Percentiles rank a stretch among this genome's conserved stretches.
These are phyloP conservation scores for Rhinocladiella similis DNA, from an alignment of 2,329 filamentous ascomycete genomes.

Conservation along the genomic window DNA sequence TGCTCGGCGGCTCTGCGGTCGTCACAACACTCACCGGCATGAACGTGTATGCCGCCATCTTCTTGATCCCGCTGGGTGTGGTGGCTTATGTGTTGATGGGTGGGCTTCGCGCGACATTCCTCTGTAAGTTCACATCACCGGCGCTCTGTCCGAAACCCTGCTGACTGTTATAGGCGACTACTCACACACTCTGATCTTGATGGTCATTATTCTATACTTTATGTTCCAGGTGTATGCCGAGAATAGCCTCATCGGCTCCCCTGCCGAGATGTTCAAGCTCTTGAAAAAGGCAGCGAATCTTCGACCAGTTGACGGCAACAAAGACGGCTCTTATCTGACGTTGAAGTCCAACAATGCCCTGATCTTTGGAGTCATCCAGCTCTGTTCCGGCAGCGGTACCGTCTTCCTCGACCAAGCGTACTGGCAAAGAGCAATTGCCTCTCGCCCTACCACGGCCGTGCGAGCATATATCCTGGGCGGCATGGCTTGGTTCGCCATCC, in stretches of 20 bases:
- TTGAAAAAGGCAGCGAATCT: conserved; percentile 46
- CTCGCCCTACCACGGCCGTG: conserved; percentile 39
- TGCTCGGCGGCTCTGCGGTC: conserved; percentile 15
- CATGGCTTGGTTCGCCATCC: conserved; percentile 51
- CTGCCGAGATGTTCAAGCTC: conserved; percentile 52
- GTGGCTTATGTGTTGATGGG: conserved; percentile 72
- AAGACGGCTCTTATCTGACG: conserved; percentile 56
- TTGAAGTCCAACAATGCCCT: conserved; percentile 51
- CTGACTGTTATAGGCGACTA: conserved; percentile 59
- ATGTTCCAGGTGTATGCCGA: conserved; percentile 60
- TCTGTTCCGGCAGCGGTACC: conserved; percentile 37
- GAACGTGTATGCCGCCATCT: conserved; percentile 75
- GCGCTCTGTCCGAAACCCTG: conserved; percentile 39
- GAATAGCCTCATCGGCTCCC: conserved; percentile 70
- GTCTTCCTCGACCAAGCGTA: conserved; percentile 47
- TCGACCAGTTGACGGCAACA: conserved; percentile 53
- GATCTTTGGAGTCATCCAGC: conserved; percentile 47
- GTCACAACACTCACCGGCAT: conserved; percentile 64
- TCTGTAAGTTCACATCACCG: not conserved
- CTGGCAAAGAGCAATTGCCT: conserved; percentile 48
- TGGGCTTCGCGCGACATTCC: conserved; percentile 30
- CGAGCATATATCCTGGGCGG: conserved; percentile 43
- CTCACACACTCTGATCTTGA: conserved; percentile 69
- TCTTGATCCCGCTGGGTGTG: conserved; percentile 76
- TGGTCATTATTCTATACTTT: conserved; percentile 80